Evolutionary conservation across 352 stramenopile genomes (phyloP).

Genomic region (Phytophthora sp.): DNA sequence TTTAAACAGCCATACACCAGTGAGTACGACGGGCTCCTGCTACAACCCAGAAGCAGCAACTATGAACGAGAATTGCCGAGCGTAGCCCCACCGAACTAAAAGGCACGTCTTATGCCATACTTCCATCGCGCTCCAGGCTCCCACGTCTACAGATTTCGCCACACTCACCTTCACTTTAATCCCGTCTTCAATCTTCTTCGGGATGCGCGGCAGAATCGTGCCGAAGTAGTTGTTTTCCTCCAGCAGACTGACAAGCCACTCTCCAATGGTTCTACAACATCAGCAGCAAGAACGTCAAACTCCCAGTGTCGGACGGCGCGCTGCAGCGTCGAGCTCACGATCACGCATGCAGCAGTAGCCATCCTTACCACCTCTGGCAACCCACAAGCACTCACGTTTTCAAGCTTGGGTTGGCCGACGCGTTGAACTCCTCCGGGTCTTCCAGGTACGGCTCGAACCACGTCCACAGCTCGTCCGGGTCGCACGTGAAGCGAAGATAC

Average conservation of each 20-base stretch:
- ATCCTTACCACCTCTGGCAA: conserved; percentile 35
- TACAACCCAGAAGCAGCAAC: not conserved
- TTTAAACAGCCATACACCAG: not conserved
- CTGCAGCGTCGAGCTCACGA: conserved; percentile 23
- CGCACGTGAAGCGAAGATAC: conserved; percentile 97
- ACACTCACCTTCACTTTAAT: conserved; percentile 94
- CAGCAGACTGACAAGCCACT: conserved; percentile 92
- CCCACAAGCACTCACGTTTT: conserved; percentile 60
- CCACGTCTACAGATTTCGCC: not conserved
- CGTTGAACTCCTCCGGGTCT: conserved; percentile 94
- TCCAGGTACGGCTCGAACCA: conserved; percentile 97
- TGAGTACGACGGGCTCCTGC: not conserved
- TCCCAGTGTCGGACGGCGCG: conserved; percentile 9
- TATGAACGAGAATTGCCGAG: conserved; percentile 6
- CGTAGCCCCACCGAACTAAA: conserved; percentile 29
- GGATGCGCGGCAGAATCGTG: conserved; percentile 96
- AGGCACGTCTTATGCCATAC: conserved; percentile 15
- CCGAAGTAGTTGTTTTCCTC: conserved; percentile 97
- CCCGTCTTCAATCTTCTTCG: conserved; percentile 95
- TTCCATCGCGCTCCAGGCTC: not conserved
- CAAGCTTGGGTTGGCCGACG: conserved; percentile 78
- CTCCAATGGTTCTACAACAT: conserved; percentile 88
- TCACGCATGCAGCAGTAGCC: conserved; percentile 19
- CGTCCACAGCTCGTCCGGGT: conserved; percentile 92
- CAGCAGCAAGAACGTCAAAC: conserved; percentile 11